Percentiles rank a stretch among this genome's conserved stretches.
phyloP scores from a whole-genome alignment of 2,329 filamentous ascomycete genomes.

The Sphaerulina vaccinii region DNA sequence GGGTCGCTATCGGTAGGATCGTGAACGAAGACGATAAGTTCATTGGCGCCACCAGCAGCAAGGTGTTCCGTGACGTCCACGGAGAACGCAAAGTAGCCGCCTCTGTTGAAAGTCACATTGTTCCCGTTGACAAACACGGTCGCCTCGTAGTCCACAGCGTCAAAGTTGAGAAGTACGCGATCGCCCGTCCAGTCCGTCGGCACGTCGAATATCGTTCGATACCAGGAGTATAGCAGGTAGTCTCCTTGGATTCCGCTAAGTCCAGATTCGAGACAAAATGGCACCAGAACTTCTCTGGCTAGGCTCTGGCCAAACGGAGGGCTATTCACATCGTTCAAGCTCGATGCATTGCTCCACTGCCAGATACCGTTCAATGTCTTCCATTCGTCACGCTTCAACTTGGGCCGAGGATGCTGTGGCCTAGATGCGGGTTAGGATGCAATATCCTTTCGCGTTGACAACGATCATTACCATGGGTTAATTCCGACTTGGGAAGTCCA shows the following conservation, averaged over 20 bases:
- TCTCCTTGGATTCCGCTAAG: slow-evolving; percentile 46
- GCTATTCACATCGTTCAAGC: slow-evolving; percentile 40
- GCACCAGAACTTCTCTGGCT: slow-evolving; percentile 49
- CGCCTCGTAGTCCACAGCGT: slow-evolving; percentile 63
- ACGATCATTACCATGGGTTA: slow-evolving; percentile 42
- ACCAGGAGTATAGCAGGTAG: slow-evolving; percentile 35
- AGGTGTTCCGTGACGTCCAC: slow-evolving; percentile 61
- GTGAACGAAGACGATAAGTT: slow-evolving; percentile 60
- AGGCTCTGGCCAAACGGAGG: slow-evolving; percentile 49
- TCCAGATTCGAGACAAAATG: slow-evolving; percentile 56
- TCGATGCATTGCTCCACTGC: slow-evolving; percentile 48
- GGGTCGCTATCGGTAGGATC: slow-evolving; percentile 63
- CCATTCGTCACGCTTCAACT: slow-evolving; percentile 55
- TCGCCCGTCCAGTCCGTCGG: slow-evolving; percentile 50
- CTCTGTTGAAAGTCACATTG: slow-evolving; percentile 55
- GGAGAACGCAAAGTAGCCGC: slow-evolving; percentile 58
- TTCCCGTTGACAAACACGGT: slow-evolving; percentile 57
- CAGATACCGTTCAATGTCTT: slow-evolving; percentile 58
- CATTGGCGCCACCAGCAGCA: slow-evolving; percentile 62
- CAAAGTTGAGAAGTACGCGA: slow-evolving; percentile 55
- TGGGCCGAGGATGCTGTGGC: slow-evolving; percentile 54
- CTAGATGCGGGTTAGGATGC: neutral
- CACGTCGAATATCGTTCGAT: slow-evolving; percentile 52
- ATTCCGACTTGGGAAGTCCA: slow-evolving; percentile 54
- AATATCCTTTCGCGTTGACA: neutral